Conservation (phyloP, 78 protist species). For the Ministeria vibrans region DNA sequence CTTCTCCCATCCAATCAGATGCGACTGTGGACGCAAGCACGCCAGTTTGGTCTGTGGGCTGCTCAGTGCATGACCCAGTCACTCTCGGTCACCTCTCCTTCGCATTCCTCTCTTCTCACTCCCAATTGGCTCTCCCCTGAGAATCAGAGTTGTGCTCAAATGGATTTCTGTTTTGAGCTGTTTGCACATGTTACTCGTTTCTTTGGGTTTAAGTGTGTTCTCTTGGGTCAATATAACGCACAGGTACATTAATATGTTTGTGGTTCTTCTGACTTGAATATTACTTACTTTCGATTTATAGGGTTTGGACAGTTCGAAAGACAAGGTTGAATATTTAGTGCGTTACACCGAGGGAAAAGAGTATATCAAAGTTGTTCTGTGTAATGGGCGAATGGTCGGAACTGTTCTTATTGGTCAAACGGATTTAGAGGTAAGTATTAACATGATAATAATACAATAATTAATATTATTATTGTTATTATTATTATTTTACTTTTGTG, state of each 20-base stretch:
- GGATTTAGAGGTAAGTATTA: background rate
- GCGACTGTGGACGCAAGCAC: slow-evolving; percentile 18
- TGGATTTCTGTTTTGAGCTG: background rate
- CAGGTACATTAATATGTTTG: too few species aligned
- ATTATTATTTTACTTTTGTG: background rate
- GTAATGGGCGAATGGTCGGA: background rate
- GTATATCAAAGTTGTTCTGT: background rate
- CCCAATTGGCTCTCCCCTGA: too few species aligned
- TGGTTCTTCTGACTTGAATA: too few species aligned
- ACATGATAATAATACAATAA: too few species aligned
- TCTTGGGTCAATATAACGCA: slow-evolving; percentile 8
- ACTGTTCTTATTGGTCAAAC: slow-evolving; percentile 14
- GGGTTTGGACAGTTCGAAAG: background rate
- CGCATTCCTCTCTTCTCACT: background rate
- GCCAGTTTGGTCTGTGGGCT: background rate
- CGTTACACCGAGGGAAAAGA: background rate
- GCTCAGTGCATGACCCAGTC: background rate
- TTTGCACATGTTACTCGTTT: slow-evolving; percentile 15
- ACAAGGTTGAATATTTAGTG: background rate
- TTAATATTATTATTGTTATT: background rate
- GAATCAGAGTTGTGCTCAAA: background rate
- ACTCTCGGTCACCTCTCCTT: background rate
- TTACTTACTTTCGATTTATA: too few species aligned
- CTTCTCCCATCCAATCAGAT: background rate
- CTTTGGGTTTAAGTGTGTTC: background rate